Percentiles rank a stretch among this genome's conserved stretches.
These are phyloP conservation scores for Auriculariales sp. DNA, from an alignment of 768 basidiomycete genomes.

Conservation along the genomic window DNA sequence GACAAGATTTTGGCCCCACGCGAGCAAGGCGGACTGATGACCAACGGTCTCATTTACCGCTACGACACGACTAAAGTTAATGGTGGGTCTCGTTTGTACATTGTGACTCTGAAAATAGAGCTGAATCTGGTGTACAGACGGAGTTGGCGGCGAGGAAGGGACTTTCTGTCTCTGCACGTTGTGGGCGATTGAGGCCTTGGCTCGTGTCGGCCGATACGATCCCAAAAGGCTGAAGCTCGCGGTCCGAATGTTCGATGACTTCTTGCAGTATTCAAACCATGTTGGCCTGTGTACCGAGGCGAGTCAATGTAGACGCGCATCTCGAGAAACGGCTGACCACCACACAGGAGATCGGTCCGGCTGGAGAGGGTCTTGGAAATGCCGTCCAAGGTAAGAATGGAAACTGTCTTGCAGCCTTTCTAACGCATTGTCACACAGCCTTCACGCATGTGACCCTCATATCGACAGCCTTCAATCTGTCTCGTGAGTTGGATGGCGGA, in stretches of 20 bases:
- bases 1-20: conserved; percentile 73
- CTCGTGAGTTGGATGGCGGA: no score
- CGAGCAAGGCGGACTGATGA: conserved; percentile 81
- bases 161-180: conserved; percentile 84
- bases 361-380: conserved; percentile 49
- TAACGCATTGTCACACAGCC: no score
- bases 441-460: no score
- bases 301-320: no score
- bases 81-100: conserved; percentile 6
- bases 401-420: no score
- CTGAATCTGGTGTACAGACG: conserved; percentile 78
- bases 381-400: conserved; percentile 87
- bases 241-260: conserved; percentile 85
- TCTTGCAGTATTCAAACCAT: conserved; percentile 73
- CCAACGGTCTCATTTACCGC: conserved; percentile 38
- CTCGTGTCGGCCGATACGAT: conserved; percentile 74
- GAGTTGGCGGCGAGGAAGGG: conserved; percentile 93
- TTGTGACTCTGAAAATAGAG: conserved; percentile 2
- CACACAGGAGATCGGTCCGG: conserved; percentile 3
- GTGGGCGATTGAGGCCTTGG: conserved; percentile 82
- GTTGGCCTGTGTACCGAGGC: conserved; percentile 69
- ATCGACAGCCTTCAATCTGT: no score
- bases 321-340: no score
- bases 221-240: conserved; percentile 47
- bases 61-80: conserved; percentile 11